Evolutionary conservation across 1,139 yeast genomes (phyloP), one percentile per base, ranked within the genome.

Genomic region (Lodderomyces elongisporus): DNA sequence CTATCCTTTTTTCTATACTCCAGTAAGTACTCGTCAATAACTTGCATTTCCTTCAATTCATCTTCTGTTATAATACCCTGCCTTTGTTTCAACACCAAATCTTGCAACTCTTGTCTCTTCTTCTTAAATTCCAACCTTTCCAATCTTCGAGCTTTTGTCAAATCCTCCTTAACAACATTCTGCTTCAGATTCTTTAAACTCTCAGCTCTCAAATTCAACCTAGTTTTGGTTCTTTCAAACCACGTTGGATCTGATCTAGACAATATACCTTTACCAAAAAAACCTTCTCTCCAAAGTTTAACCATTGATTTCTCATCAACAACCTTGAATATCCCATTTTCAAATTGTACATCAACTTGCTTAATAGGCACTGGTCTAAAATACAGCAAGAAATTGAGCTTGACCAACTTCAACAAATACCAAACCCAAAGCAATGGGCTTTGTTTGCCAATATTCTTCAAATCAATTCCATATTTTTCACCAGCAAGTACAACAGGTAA

Each of bases 211-310:
- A 67, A 57, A 33, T 82, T 65, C 30, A 60, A 46, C 32, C 83
- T 61, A 20, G 70, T 61, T 12, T 44, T 46, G 1, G 85, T 78
- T 35, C 97, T 70, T 10, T 66, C 66, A 30, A 55, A 58, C 97
- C 97, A 91, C 0, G 95, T 78, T 0, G 98, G 96, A 48, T 91
- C 96, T 38, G 95, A 83, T 44, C 99, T 66, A 23, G 95, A 84
- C 32, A 88, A 62, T 4, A 76, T 71, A 2, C 98, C 99, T 48
- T 91, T 91, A 7, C 99, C 99, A 51, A 87, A 93, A 52, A 88
- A 91, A 0, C 99, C 99, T 49, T 73, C 73, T 20, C 70, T 60
- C 97, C 98, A 91, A 6, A 91, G 61, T 20, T 56, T 55, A n/a
- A 52, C 48, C 75, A 80, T 81, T 27, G 70, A 77, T 0, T 49